Base-by-base conservation (phyloP, 164 flowering plant species). In the Macadamia tetraphylla region DNA sequence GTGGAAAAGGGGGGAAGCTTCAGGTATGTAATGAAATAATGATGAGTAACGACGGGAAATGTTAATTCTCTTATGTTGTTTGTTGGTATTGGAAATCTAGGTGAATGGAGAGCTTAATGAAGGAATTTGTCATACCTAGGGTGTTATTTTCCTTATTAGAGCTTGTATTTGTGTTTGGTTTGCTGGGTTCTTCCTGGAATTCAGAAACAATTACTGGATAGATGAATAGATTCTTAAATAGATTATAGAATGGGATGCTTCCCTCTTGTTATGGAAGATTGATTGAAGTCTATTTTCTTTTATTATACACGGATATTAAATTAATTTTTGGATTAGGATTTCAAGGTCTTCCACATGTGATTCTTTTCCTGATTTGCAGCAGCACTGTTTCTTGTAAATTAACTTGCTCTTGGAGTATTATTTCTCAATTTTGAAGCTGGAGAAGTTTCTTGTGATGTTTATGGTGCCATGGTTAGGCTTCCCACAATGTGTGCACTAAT, bases 1-100 rank as follows among this genome's bases (percentile, higher is more conserved):
- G 92, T 52, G 95, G 98, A 31, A 64, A 63, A 55, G 89, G 94
- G 44, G 99, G 97, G 44, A 88, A 84, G 72, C 80, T 94, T 2
- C 65, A 83, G 92, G 99, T 88, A 72, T 23, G 15, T 53, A 12
- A 12, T 53, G 17, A 53, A 13, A 18, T 10, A 60, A n/a, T 7
- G 40, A 35, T 35, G 5, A 35, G 40, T 35, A 35, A 35, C 40
- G 5, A 35, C 5, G 40, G 40, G 40, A 35, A 35, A 35, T 56
- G 30, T 6, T 31, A 9, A 9, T 53, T 13, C 13, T 3, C 23
- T 15, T 65, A 29, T 18, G 6, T 35, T n/a, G 35, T 15, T 15
- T 14, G 29, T 67, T 29, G 66, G 72, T 42, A 40, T 62, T 42
- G 60, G 4, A 11, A 23, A 40, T 3, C 42, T 44, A 46, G 10